These are phyloP conservation scores for Oidiodendron maius DNA, from an alignment of 495 filamentous ascomycete species.

Conservation along the genomic window DNA sequence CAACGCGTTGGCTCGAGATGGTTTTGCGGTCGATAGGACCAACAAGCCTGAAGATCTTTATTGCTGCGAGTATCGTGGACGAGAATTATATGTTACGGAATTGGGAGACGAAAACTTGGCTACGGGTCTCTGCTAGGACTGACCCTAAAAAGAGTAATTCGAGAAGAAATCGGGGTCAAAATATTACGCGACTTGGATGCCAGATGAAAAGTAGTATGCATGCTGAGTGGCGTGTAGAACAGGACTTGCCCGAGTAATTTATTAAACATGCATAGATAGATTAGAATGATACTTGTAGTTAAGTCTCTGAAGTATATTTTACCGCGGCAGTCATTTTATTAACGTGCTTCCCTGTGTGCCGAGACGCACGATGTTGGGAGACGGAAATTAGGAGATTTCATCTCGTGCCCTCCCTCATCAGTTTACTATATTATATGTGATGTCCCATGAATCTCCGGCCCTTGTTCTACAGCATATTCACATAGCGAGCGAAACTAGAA, in stretches of 20 bases:
- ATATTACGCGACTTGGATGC: background rate
- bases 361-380: background rate
- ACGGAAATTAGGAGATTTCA: slow-evolving; percentile 1
- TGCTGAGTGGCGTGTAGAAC: background rate
- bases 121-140: background rate
- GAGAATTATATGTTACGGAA: slow-evolving; percentile 39
- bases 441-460: slow-evolving; percentile 10
- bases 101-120: slow-evolving; percentile 1
- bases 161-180: background rate
- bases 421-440: slow-evolving; percentile 6
- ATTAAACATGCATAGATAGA: too few relatives aligned
- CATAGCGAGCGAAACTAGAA: slow-evolving; percentile 10
- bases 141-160: background rate
- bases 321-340: too few relatives aligned
- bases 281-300: too few relatives aligned
- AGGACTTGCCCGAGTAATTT: background rate
- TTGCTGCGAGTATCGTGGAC: slow-evolving; percentile 83
- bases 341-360: slow-evolving; percentile 4
- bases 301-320: too few relatives aligned
- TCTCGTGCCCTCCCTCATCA: background rate
- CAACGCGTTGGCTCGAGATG: background rate
- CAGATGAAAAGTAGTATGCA: background rate
- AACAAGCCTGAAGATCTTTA: slow-evolving; percentile 1
- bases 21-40: background rate
- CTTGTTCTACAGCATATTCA: slow-evolving; percentile 12